Evolutionary conservation across 257 asterid genomes (phyloP), one percentile per base, ranked within the genome.

Genomic region (Pogostemon cablin): DNA sequence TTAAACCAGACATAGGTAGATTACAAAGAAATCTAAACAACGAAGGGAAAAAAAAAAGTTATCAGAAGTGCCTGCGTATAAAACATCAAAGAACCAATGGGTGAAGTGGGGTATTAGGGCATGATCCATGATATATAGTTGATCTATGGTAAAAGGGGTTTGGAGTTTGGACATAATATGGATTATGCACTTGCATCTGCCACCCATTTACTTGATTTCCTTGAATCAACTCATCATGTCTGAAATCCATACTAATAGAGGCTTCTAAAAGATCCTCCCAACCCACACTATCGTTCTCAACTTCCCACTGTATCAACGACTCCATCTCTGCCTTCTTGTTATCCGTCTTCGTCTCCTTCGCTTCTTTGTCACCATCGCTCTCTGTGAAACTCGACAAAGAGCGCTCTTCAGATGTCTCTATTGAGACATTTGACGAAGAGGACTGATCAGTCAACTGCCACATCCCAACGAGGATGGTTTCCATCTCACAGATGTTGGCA

Each of bases 181-280:
- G 83, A 49, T 69, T 60, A 38, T 72, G 75, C 2, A 84, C 69
- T 81, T 87, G 84, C 70, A 78, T 79, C 62, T 82, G 76, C 86
- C 84, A 75, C 15, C 60, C 79, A 54, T 76, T 79, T 65, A 8
- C 52, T 71, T 5, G 6, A 34, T 66, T 10, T 47, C 78, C 61
- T 17, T 55, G 61, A 63, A 40, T 4, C 4, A 8, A 44, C 62
- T 53, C 25, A 4, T 25, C 32, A 35, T 38, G 82, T 34, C 66
- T 68, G 32, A 25, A 25, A 25, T 52, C n/a, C 74, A 25, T 10
- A 37, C 34, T 41, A 62, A 88, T 73, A 25, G 93, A 86, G 42
- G 91, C 88, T 71, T 86, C 97, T 34, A 90, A 69, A 61, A 88
- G 84, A 47, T 78, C 83, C 71, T 86, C 93, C 95, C 93, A 90